Base-by-base conservation (phyloP, 1,284 basidiomycete genomes). In the Butyriboletus appendiculatus region DNA sequence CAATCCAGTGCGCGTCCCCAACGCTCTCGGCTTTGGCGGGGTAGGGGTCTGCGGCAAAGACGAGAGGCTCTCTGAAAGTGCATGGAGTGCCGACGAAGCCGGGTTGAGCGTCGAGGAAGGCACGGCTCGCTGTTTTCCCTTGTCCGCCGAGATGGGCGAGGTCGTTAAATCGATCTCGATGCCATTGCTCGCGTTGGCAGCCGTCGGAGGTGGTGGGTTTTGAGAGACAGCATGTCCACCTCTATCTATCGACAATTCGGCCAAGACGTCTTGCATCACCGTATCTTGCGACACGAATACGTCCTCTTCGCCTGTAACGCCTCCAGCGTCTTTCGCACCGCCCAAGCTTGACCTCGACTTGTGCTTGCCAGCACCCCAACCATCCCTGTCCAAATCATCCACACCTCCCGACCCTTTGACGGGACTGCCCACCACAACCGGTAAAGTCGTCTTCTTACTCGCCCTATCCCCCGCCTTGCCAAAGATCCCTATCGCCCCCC, bases 391-490 rank as follows among this genome's bases (percentile, higher is more conserved):
- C 15, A 48, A 16, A 47, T 57, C 43, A 10, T 30, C 57, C 8
- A 41, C 49, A 7, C 49, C 45, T 24, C 61, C 63, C 4, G 48
- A 53, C 14, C 48, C 80, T 66, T 86, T 86, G 41, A 81, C 76
- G 39, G 84, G 82, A 62, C 83, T 85, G 15, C 74, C 83, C 52
- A 74, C 72, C 2, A 85, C 81, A 48, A 74, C 79, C 0, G 87
- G 84, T 50, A 90, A 68, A 43, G 70, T 80, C n/a, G 84, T 78
- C 65, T 82, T 82, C 70, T 81, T 81, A 66, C 88, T 90, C 15
- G 76, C 86, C 59, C 79, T 80, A 34, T 75, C 76, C 15, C 76
- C 70, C 0, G 69, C 59, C 45, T 75, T 69, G 34, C 62, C 58
- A 52, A 70, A 72, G 10, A 69, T 61, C 5, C 68, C 61, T 4